Evolutionary conservation across 148 eudicot genomes (phyloP), one percentile per base, ranked within the genome.

Genomic region (Rhododendron ferrugineum): DNA sequence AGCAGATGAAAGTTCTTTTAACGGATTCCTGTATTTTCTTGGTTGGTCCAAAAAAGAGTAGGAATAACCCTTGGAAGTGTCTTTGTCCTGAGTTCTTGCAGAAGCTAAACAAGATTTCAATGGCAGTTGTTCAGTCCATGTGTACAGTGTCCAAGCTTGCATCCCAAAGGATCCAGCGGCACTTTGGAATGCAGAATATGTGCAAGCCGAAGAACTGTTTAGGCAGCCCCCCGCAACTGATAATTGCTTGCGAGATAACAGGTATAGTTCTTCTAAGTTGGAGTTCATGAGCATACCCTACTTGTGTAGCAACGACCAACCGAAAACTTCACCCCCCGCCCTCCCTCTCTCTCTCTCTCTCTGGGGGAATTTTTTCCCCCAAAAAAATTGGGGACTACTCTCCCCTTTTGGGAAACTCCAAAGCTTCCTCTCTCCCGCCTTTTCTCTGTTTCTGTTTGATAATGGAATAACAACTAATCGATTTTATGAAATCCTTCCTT

Each of bases 121-220:
- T 89, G 99, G 91, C 22, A 88, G 88, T 84, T 97, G 93, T 89
- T 97, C 99, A 37, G 89, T 95, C 88, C 98, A 97, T 89, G 93
- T 95, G 23, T 97, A 97, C 85, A 97, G 99, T 90, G 98, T 97
- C 73, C 99, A 97, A 88, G 89, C 95, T 74, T 92, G 93, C 88
- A 90, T 97, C 80, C 99, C 99, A 14, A 93, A 93, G 90, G 99
- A 97, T 91, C 91, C 96, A 82, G 98, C 94, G 34, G 85, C 93
- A 79, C 92, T 97, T 47, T 95, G 98, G 98, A 97, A 97, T 93
- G 92, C 94, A 56, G 99, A 97, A 85, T 97, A 89, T 91, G 91
- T 95, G 86, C 99, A 97, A 87, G 94, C 99, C 78, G 98, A 94
- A 89, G 98, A 93, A 88, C 98, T 97, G 80, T 95, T 90, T 80